phyloP scores from a whole-genome alignment of 352 stramenopile genomes.

The Thalassiosira livingstoniorum region DNA sequence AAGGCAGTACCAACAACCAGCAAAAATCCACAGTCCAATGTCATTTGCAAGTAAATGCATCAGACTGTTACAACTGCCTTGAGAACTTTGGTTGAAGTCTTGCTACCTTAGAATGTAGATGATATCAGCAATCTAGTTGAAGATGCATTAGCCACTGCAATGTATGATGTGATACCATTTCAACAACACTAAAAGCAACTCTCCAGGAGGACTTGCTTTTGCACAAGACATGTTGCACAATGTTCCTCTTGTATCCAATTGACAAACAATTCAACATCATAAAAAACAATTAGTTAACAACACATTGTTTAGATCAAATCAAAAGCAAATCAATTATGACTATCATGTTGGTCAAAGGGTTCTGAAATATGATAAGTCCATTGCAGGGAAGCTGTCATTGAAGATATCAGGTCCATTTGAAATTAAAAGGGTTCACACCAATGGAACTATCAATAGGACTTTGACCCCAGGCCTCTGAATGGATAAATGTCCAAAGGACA shows the following conservation, averaged over 20 bases:
- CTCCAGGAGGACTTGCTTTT: conserved; percentile 57
- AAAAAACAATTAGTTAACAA: conserved; percentile 52
- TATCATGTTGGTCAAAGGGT: conserved; percentile 42
- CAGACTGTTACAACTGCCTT: conserved; percentile 56
- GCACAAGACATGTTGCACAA: conserved; percentile 68
- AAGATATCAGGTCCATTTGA: conserved; percentile 34
- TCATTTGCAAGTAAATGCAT: conserved; percentile 61
- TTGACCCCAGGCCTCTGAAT: conserved; percentile 24
- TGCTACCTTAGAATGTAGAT: conserved; percentile 37
- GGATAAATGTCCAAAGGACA: conserved; percentile 52
- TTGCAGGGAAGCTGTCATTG: no score
- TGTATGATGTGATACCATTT: conserved; percentile 42
- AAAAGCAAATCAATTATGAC: conserved; percentile 23
- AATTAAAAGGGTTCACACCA: conserved; percentile 49
- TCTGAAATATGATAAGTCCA: conserved; percentile 25
- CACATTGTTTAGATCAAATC: conserved; percentile 32
- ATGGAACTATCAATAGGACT: conserved; percentile 59
- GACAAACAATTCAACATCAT: conserved; percentile 33
- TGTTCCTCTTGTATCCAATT: conserved; percentile 57
- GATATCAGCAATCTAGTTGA: conserved; percentile 53
- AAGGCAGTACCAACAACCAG: conserved; percentile 36
- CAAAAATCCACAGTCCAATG: conserved; percentile 64
- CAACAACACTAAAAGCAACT: conserved; percentile 32
- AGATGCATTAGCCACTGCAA: conserved; percentile 46
- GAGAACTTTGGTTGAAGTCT: conserved; percentile 23